Conservation (phyloP, 2,329 filamentous ascomycete species). For the Stachybotrys elegans region DNA sequence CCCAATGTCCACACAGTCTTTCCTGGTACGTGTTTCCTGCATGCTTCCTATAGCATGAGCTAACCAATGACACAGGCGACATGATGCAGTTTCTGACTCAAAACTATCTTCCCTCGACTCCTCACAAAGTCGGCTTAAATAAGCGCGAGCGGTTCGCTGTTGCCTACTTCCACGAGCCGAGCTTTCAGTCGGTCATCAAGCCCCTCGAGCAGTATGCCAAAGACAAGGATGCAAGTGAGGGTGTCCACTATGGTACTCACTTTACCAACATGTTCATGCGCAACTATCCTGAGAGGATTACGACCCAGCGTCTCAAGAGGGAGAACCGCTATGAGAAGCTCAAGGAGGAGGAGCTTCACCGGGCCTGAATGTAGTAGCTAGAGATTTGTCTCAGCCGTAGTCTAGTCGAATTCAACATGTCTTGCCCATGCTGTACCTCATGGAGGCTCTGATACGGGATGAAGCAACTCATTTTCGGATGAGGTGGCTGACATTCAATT, state of each 20-base stretch:
- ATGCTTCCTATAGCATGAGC: background rate
- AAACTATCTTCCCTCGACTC: slow-evolving; percentile 39
- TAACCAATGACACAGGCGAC: slow-evolving; percentile 27
- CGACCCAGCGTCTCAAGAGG: too few relatives aligned
- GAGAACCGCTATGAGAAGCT: too few relatives aligned
- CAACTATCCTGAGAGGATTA: slow-evolving; percentile 42
- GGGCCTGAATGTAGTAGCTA: too few relatives aligned
- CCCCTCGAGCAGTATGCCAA: slow-evolving; percentile 34
- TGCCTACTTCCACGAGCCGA: slow-evolving; percentile 48
- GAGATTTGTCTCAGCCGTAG: too few relatives aligned
- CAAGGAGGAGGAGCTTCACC: too few relatives aligned
- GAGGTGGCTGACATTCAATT: too few relatives aligned
- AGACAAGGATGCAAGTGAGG: slow-evolving; percentile 24
- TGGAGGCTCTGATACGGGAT: too few relatives aligned
- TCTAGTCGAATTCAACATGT: too few relatives aligned
- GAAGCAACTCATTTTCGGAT: too few relatives aligned
- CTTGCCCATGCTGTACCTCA: too few relatives aligned
- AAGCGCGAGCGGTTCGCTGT: slow-evolving; percentile 41
- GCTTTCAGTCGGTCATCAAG: slow-evolving; percentile 38
- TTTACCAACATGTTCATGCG: slow-evolving; percentile 47
- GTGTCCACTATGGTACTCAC: slow-evolving; percentile 46
- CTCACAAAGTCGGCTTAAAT: slow-evolving; percentile 47
- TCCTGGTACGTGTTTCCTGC: slow-evolving; percentile 31
- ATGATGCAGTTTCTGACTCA: slow-evolving; percentile 48
- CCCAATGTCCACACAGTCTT: slow-evolving; percentile 43